phyloP scores from a whole-genome alignment of 2,329 filamentous ascomycete genomes.

The Verticillium dahliae region DNA sequence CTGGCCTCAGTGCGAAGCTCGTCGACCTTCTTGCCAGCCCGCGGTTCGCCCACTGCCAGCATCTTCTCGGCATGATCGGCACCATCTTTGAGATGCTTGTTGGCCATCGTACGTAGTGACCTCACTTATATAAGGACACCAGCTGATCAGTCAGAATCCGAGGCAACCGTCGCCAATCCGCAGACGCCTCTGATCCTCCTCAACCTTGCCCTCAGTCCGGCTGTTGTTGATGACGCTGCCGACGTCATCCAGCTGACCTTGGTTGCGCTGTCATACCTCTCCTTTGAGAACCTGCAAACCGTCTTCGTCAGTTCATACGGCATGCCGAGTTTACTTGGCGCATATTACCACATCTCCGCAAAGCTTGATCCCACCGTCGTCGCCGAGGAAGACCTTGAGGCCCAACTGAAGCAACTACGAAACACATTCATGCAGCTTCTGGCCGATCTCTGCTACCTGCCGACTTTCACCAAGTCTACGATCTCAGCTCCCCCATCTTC shows the following conservation, averaged over 20 bases:
- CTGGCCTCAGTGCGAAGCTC: slow-evolving; percentile 41
- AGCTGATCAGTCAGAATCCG: slow-evolving; percentile 16
- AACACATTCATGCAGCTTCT: slow-evolving; percentile 43
- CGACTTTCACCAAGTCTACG: slow-evolving; percentile 35
- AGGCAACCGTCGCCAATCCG: slow-evolving; percentile 34
- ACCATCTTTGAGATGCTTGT: slow-evolving; percentile 50
- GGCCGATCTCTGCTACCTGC: slow-evolving; percentile 45
- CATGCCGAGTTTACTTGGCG: slow-evolving; percentile 36
- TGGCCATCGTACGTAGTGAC: slow-evolving; percentile 32
- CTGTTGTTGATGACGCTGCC: slow-evolving; percentile 39
- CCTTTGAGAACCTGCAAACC: slow-evolving; percentile 44
- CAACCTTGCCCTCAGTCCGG: slow-evolving; percentile 34
- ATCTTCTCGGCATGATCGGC: slow-evolving; percentile 45
- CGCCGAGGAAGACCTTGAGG: slow-evolving; percentile 36
- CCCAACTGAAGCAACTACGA: slow-evolving; percentile 40
- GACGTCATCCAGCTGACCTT: slow-evolving; percentile 46
- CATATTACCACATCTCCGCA: slow-evolving; percentile 41
- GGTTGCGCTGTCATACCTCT: slow-evolving; percentile 49
- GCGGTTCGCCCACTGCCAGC: slow-evolving; percentile 29
- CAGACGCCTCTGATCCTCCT: slow-evolving; percentile 44
- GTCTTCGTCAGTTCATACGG: slow-evolving; percentile 33
- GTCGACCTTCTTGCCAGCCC: slow-evolving; percentile 41
- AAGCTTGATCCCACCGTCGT: slow-evolving; percentile 26
- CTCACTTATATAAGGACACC: slow-evolving; percentile 23
- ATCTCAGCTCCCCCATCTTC: slow-evolving; percentile 34